phyloP scores from a whole-genome alignment of 176 grass and related monocot species.

The Phyllostachys edulis region DNA sequence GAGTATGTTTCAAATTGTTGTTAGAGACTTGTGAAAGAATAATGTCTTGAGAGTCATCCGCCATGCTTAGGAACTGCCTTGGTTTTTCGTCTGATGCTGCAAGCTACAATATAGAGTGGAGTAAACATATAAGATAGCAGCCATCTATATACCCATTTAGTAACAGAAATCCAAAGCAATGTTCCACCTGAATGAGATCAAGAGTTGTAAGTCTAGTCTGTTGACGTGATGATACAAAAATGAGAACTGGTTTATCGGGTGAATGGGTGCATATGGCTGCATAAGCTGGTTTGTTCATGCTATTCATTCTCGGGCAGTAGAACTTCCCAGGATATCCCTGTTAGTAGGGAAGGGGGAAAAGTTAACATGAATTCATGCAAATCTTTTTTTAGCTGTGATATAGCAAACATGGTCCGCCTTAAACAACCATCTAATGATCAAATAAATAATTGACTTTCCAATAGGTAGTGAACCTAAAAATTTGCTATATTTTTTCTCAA shows the following conservation, averaged over 20 bases:
- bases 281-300: conserved; percentile 99
- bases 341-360: conserved; percentile 20
- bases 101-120: too few relatives aligned
- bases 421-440: neutral
- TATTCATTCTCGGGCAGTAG: conserved; percentile 99
- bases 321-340: conserved; percentile 99
- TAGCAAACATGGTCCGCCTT: conserved; percentile 20
- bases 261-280: conserved; percentile 98
- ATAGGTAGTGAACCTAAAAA: neutral
- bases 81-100: too few relatives aligned
- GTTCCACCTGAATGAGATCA: too few relatives aligned
- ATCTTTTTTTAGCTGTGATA: conserved; percentile 15
- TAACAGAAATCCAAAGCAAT: too few relatives aligned
- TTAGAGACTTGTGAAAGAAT: too few relatives aligned
- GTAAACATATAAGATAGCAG: too few relatives aligned
- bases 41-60: too few relatives aligned
- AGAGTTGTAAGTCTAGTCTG: conserved; percentile 82
- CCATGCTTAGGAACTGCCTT: too few relatives aligned
- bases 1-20: too few relatives aligned
- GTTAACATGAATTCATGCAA: conserved; percentile 32
- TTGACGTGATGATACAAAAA: conserved; percentile 95
- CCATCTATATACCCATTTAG: too few relatives aligned
- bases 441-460: conserved; percentile 25
- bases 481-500: neutral
- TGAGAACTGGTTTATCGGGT: conserved; percentile 92